Base-by-base conservation (phyloP, 139 green algal species). In the Yamagishiella unicocca region DNA sequence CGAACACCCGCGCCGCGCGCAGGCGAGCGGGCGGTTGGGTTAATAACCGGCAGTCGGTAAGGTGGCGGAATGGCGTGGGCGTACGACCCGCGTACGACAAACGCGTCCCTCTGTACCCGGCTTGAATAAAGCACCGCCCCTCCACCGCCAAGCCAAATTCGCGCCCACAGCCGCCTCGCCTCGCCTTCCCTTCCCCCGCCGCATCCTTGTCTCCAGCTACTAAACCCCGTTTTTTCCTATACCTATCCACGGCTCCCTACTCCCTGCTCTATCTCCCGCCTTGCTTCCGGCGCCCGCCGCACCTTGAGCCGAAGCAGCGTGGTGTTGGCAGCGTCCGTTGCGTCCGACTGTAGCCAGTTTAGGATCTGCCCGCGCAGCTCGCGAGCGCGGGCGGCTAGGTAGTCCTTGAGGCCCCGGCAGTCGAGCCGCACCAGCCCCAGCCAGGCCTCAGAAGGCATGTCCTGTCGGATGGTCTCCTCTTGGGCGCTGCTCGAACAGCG, bases 341-440 rank as follows among this genome's bases (percentile, higher is more conserved):
- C 80, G 64, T 86, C 80, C 43, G 64, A 42, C 43, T 66, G 62
- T 45, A 86, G 43, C 80, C 80, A 78, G 43, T 54, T n/a, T n/a
- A 86, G 80, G 31, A 86, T 67, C 25, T 67, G 38, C 5, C 54
- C 43, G 4, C 31, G 24, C 21, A 86, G 80, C 42, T 66, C 43
- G 1, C 64, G 62, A 3, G 80, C 80, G 35, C 43, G 62, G 31
- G 6, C 17, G 8, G 31, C 53, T 27, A 86, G 80, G 21, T 73
- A 14, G 6, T 66, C 42, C 80, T 78, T 77, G 3, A 86, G 80
- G 43, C 45, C 80, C 10, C 64, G 42, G 78, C 89, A 92, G 70
- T 89, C 77, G 4, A 92, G 66, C 7, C 64, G 78, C 40, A 87
- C 79, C 67, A 92, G 55, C 33, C 89, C 89, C 46, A 89, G 67